A percentile compares a stretch with the other conserved stretches of the same genome.
phyloP scores from a whole-genome alignment of 1,284 basidiomycete species.

The Schizophyllum commune region DNA sequence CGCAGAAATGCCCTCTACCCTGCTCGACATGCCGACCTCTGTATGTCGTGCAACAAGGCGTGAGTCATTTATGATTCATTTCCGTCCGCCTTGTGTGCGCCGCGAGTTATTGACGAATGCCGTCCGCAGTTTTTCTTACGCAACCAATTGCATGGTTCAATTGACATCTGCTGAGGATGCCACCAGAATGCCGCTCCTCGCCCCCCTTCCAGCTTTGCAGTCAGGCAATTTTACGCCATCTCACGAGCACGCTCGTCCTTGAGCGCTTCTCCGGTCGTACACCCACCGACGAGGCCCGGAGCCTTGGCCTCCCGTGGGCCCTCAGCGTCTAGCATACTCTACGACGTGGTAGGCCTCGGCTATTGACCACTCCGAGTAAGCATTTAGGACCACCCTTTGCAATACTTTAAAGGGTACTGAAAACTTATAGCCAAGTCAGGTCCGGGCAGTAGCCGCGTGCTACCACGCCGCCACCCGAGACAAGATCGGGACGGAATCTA shows the following conservation, averaged over 20 bases:
- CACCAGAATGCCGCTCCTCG: too few relatives aligned
- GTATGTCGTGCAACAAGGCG: neutral
- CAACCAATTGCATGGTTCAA: neutral
- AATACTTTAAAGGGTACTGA: neutral
- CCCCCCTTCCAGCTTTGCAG: too few relatives aligned
- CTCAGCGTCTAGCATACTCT: too few relatives aligned
- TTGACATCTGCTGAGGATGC: too few relatives aligned
- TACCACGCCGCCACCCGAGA: neutral
- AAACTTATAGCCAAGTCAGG: neutral
- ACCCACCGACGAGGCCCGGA: too few relatives aligned
- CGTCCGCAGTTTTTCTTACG: neutral
- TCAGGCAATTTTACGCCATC: too few relatives aligned
- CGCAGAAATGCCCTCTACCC: neutral
- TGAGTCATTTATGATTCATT: neutral
- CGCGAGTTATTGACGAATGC: neutral
- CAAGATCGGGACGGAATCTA: neutral
- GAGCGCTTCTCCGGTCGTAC: too few relatives aligned
- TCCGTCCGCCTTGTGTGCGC: neutral
- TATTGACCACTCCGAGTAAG: too few relatives aligned
- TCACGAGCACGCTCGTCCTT: too few relatives aligned
- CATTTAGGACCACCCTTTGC: neutral
- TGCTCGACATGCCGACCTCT: neutral
- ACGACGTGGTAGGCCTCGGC: too few relatives aligned
- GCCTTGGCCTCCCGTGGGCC: too few relatives aligned
- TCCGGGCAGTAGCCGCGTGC: neutral